Percentiles rank a stretch among this genome's conserved stretches.
Evolutionary conservation across 2,329 filamentous ascomycete genomes (phyloP).

Genomic region (Cordyceps militaris): DNA sequence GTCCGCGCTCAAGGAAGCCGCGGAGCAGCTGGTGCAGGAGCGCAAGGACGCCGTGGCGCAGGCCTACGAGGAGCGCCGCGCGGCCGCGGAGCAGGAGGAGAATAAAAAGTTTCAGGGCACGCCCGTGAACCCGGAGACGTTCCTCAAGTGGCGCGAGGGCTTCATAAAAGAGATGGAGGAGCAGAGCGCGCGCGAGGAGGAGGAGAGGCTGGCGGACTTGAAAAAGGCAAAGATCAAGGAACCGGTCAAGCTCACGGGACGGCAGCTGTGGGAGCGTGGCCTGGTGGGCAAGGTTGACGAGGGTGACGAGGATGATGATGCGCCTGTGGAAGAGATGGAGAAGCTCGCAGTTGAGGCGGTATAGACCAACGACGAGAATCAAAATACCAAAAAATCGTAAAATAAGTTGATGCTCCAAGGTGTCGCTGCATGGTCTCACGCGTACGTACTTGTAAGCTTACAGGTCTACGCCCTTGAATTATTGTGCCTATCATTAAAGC

Average conservation of each 20-base stretch:
- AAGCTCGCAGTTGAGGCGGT: slow-evolving; percentile 62
- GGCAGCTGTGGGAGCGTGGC: slow-evolving; percentile 71
- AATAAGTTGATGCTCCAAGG: not conserved
- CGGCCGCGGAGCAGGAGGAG: slow-evolving; percentile 74
- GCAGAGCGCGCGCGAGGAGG: slow-evolving; percentile 57
- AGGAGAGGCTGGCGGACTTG: slow-evolving; percentile 74
- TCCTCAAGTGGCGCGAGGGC: slow-evolving; percentile 70
- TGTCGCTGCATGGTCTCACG: not conserved
- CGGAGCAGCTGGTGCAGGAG: slow-evolving; percentile 75
- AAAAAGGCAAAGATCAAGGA: slow-evolving; percentile 73
- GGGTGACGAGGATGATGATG: slow-evolving; percentile 59
- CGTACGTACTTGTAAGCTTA: not conserved
- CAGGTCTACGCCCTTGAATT: not conserved
- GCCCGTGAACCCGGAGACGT: slow-evolving; percentile 78
- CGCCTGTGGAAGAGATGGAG: slow-evolving; percentile 54
- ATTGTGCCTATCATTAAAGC: slow-evolving; percentile 8
- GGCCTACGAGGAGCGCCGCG: slow-evolving; percentile 46
- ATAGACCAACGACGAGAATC: slow-evolving; percentile 12
- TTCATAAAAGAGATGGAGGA: slow-evolving; percentile 81
- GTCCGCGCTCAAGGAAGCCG: slow-evolving; percentile 78
- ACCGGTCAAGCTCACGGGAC: slow-evolving; percentile 63
- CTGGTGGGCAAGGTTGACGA: slow-evolving; percentile 60
- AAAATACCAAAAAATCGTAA: slow-evolving; percentile 3
- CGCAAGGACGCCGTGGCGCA: slow-evolving; percentile 53
- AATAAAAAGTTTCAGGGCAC: slow-evolving; percentile 95